A percentile compares a stretch with the other conserved stretches of the same genome.
Evolutionary conservation across 345 rosid genomes (phyloP).

Genomic region (Bruguiera gymnorhiza): DNA sequence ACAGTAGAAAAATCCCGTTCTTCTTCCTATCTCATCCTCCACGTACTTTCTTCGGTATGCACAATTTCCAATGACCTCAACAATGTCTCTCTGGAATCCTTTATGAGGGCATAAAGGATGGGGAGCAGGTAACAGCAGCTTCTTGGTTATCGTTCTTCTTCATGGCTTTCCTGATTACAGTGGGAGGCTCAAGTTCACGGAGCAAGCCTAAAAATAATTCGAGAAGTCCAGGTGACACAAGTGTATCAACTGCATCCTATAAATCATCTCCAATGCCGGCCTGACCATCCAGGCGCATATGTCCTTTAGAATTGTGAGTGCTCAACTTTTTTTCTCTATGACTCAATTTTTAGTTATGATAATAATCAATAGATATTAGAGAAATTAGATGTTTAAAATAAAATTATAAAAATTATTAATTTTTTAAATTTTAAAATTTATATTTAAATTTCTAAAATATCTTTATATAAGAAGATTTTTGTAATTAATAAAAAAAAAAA

Average conservation of each 20-base stretch:
- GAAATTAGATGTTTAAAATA: too few relatives aligned
- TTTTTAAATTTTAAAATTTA: too few relatives aligned
- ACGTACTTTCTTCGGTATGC: constrained; percentile 53
- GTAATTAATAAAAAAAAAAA: too few relatives aligned
- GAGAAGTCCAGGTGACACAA: constrained; percentile 50
- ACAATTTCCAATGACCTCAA: constrained; percentile 73
- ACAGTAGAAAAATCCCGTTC: constrained; percentile 50
- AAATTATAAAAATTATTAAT: too few relatives aligned
- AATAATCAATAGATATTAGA: too few relatives aligned
- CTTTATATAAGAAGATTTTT: too few relatives aligned
- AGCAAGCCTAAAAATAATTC: constrained; percentile 48
- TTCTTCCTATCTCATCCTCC: constrained; percentile 70
- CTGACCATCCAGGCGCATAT: constrained; percentile 44
- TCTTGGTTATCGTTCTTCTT: constrained; percentile 34
- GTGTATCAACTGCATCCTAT: constrained; percentile 33
- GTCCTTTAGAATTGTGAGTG: constrained; percentile 55
- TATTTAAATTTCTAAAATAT: too few relatives aligned
- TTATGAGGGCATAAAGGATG: constrained; percentile 47
- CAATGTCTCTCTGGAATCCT: constrained; percentile 78
- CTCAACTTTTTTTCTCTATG: too few relatives aligned
- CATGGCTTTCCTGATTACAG: constrained; percentile 50
- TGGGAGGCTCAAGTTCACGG: constrained; percentile 62
- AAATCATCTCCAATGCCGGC: constrained; percentile 24
- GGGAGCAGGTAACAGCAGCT: constrained; percentile 12
- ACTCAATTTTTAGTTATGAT: too few relatives aligned